These are phyloP conservation scores for Volvox carteri DNA, from an alignment of 163 green algal species.

Conservation along the genomic window DNA sequence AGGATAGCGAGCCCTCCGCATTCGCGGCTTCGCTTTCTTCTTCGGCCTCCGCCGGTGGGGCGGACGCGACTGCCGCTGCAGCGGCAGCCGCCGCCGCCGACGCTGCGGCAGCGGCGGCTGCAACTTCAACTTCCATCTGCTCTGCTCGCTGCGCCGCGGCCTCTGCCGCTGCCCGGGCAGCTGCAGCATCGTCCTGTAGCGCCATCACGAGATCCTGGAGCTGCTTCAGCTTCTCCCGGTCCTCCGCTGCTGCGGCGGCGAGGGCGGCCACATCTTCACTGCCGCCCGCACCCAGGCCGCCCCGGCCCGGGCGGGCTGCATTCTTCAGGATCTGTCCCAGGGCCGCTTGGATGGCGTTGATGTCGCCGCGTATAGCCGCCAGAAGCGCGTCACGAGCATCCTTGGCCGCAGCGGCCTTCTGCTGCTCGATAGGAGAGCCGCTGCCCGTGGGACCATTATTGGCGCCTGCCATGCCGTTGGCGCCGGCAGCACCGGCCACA, in stretches of 20 bases:
- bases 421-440: too few species aligned
- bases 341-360: slow-evolving; percentile 7
- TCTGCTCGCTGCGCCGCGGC: not conserved
- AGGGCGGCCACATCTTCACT: not conserved
- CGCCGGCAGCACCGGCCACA: not conserved
- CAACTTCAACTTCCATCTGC: not conserved
- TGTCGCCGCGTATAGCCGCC: not conserved
- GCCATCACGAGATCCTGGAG: not conserved
- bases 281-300: not conserved
- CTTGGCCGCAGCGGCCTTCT: not conserved
- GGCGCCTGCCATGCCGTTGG: not conserved
- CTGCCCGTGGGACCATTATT: too few species aligned
- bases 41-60: not conserved
- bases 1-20: not conserved
- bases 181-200: not conserved
- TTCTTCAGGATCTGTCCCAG: slow-evolving; percentile 1
- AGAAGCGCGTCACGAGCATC: not conserved
- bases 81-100: not conserved
- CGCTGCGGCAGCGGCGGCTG: not conserved
- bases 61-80: not conserved
- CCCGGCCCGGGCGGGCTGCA: not conserved
- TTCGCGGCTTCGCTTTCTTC: not conserved
- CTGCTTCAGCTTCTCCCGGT: not conserved
- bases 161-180: not conserved
- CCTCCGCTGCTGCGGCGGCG: not conserved